Percentiles rank a stretch among this genome's conserved stretches.
Conservation (phyloP, 176 grass and related monocot genomes). For the Elymus sibiricus region DNA sequence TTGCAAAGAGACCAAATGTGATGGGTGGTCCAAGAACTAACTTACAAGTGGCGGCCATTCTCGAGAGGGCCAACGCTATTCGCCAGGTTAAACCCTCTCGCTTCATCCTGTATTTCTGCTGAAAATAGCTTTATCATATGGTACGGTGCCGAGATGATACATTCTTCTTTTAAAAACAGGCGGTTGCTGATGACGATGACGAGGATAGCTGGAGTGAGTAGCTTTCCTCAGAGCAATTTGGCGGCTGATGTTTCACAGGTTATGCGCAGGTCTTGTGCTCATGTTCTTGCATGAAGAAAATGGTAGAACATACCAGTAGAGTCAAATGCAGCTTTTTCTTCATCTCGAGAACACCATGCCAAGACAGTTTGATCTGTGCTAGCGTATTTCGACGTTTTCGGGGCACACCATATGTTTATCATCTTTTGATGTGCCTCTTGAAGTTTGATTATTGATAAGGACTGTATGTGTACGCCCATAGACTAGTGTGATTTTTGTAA, state of each 20-base stretch:
- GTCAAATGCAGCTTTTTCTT: neutral
- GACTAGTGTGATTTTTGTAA: slow-evolving; percentile 14
- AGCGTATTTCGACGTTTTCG: neutral
- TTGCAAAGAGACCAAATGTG: slow-evolving; percentile 62
- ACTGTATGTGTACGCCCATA: slow-evolving; percentile 10
- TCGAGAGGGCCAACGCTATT: slow-evolving; percentile 94
- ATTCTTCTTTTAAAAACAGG: slow-evolving; percentile 44
- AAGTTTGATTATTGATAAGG: slow-evolving; percentile 10
- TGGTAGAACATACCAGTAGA: neutral
- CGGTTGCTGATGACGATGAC: slow-evolving; percentile 72
- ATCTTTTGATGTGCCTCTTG: neutral
- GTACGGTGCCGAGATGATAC: neutral
- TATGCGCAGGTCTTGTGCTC: slow-evolving; percentile 1
- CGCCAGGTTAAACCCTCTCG: slow-evolving; percentile 54
- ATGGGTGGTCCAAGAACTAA: slow-evolving; percentile 76
- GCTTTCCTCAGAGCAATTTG: slow-evolving; percentile 25
- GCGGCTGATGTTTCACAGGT: neutral
- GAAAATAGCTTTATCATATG: neutral
- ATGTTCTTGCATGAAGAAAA: slow-evolving; percentile 25
- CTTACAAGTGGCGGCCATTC: slow-evolving; percentile 82
- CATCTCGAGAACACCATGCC: slow-evolving; percentile 1
- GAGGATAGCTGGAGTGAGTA: slow-evolving; percentile 90
- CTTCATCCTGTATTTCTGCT: slow-evolving; percentile 2
- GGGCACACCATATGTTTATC: neutral
- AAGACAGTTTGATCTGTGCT: neutral